Conservation (phyloP, 768 basidiomycete species). For the Termitomyces sp. region DNA sequence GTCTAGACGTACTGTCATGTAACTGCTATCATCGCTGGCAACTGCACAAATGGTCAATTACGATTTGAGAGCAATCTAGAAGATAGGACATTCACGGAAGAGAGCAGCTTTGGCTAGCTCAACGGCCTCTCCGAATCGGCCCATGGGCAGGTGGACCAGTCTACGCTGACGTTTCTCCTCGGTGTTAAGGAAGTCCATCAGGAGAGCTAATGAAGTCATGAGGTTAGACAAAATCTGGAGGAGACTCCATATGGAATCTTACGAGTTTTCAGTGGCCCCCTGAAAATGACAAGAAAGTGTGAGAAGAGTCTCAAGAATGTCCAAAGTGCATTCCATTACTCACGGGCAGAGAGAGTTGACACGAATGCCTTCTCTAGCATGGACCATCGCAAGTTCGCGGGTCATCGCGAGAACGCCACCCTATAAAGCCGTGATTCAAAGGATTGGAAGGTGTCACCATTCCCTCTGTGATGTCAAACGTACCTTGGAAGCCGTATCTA, state of each 20-base stretch:
- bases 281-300: conserved; percentile 24
- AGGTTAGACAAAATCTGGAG: neutral
- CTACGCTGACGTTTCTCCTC: conserved; percentile 91
- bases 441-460: neutral
- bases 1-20: conserved; percentile 69
- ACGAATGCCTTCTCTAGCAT: conserved; percentile 95
- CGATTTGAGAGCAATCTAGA: neutral
- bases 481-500: conserved; percentile 94
- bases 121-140: conserved; percentile 94
- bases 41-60: conserved; percentile 33
- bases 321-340: conserved; percentile 21
- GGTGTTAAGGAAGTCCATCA: conserved; percentile 98
- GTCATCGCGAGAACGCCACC: conserved; percentile 99
- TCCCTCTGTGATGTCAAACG: conserved; percentile 1
- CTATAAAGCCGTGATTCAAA: conserved; percentile 27
- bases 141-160: conserved; percentile 90
- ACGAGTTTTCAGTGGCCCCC: conserved; percentile 95
- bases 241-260: conserved; percentile 21
- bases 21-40: conserved; percentile 94
- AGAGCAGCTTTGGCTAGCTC: conserved; percentile 91
- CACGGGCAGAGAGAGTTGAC: conserved; percentile 96
- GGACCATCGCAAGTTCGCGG: conserved; percentile 95
- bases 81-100: conserved; percentile 61
- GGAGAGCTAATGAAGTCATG: conserved; percentile 53
- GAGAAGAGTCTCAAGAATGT: conserved; percentile 4